Conservation (phyloP, 495 filamentous ascomycete genomes). For the Lichina pygmaea region DNA sequence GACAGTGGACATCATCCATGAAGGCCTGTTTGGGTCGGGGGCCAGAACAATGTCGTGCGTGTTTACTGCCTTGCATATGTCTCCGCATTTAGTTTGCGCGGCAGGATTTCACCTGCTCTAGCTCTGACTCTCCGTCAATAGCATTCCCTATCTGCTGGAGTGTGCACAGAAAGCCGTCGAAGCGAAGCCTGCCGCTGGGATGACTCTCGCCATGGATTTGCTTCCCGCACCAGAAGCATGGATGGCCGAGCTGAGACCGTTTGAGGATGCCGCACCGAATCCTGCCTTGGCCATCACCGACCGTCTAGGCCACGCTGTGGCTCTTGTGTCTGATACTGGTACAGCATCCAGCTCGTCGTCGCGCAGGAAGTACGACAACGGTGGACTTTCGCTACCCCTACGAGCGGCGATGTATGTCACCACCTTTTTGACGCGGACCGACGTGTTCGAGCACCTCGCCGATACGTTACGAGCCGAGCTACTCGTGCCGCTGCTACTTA, state of each 20-base stretch:
- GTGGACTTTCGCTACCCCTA: constrained; percentile 42
- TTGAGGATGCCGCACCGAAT: constrained; percentile 29
- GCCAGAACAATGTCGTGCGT: constrained; percentile 21
- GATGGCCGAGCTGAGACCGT: constrained; percentile 26
- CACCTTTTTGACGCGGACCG: constrained; percentile 19
- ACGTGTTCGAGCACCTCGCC: constrained; percentile 4
- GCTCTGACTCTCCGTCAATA: constrained; percentile 2
- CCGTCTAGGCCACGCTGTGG: constrained; percentile 39
- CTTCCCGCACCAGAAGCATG: constrained; percentile 3
- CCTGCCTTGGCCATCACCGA: constrained; percentile 44
- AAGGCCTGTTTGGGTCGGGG: constrained; percentile 21
- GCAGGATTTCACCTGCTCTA: no score
- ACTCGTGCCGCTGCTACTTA: constrained; percentile 22
- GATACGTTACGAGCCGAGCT: constrained; percentile 3
- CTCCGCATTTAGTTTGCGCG: no score
- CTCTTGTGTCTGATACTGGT: constrained; percentile 19
- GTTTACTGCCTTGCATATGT: background rate
- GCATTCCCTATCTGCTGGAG: constrained; percentile 23
- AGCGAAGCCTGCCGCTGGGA: background rate
- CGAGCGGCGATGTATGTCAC: constrained; percentile 43
- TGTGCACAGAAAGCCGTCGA: constrained; percentile 25
- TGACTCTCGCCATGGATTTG: background rate
- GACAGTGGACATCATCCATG: constrained; percentile 21
- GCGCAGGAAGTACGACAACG: constrained; percentile 23
- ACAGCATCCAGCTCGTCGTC: no score